A percentile compares a stretch with the other conserved stretches of the same genome.
Evolutionary conservation across 2,329 filamentous ascomycete species (phyloP).

Genomic region (Aureobasidium sp.): DNA sequence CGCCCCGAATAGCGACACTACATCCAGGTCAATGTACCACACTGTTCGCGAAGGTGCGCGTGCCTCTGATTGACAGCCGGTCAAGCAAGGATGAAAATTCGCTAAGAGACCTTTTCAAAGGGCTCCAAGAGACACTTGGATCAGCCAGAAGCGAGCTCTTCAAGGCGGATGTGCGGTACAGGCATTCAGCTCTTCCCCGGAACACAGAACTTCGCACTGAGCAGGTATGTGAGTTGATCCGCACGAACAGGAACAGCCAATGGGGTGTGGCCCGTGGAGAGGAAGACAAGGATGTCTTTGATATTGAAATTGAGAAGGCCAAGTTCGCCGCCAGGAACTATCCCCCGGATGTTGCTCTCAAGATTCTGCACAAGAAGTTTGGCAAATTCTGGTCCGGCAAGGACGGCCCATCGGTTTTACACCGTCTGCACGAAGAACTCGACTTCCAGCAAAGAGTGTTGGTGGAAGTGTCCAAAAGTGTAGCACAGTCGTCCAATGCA

Average conservation of each 20-base stretch:
- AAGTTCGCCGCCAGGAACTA: slow-evolving; percentile 13
- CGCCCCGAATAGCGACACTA: slow-evolving; percentile 2
- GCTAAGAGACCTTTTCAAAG: not conserved
- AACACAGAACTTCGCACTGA: slow-evolving; percentile 27
- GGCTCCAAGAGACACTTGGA: slow-evolving; percentile 3
- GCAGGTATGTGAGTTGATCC: slow-evolving; percentile 25
- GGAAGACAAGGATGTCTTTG: not conserved
- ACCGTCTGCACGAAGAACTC: slow-evolving; percentile 1
- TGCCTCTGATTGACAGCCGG: not conserved
- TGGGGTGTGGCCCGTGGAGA: slow-evolving; percentile 26
- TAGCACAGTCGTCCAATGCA: not conserved
- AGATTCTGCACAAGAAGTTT: slow-evolving; percentile 12
- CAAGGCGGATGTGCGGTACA: slow-evolving; percentile 28
- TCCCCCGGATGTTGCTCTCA: slow-evolving; percentile 11
- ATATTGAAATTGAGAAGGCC: slow-evolving; percentile 8
- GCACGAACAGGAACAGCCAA: slow-evolving; percentile 27
- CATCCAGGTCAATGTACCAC: slow-evolving; percentile 10
- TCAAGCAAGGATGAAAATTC: not conserved
- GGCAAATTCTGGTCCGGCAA: slow-evolving; percentile 6
- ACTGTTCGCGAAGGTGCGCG: slow-evolving; percentile 5
- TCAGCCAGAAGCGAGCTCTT: not conserved
- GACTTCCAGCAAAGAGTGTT: slow-evolving; percentile 1
- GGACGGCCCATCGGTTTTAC: not conserved
- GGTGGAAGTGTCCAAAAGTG: not conserved
- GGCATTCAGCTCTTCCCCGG: slow-evolving; percentile 28